phyloP scores from a whole-genome alignment of 352 stramenopile genomes.

The Pythium rhizo-oryzae region DNA sequence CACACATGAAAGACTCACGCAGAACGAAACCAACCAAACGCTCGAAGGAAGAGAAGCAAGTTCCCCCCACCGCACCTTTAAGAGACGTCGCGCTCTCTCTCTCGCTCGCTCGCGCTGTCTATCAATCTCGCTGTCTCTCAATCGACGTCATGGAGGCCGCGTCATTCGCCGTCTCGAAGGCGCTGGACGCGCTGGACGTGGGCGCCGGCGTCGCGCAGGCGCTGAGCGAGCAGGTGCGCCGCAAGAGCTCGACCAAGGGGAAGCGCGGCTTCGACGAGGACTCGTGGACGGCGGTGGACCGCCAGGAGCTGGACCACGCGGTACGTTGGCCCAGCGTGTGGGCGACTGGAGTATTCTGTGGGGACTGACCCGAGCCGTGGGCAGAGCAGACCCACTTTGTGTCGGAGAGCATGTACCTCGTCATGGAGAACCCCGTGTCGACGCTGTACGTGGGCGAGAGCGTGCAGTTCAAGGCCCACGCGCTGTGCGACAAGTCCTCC shows the following conservation, averaged over 20 bases:
- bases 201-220: constrained; percentile 16
- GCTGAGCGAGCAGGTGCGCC: constrained; percentile 18
- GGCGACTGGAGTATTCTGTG: neutral
- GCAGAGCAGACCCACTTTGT: constrained; percentile 62
- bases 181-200: constrained; percentile 14
- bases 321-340: constrained; percentile 30
- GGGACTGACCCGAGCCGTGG: constrained; percentile 4
- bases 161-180: neutral
- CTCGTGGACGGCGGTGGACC: constrained; percentile 85
- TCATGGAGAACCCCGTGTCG: constrained; percentile 66
- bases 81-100: constrained; percentile 14
- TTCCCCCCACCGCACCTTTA: constrained; percentile 12
- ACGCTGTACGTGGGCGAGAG: constrained; percentile 61
- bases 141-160: neutral
- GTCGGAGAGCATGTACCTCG: constrained; percentile 81
- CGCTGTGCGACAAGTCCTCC: constrained; percentile 64
- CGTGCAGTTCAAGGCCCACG: constrained; percentile 77
- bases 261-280: constrained; percentile 68
- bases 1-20: neutral
- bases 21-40: constrained; percentile 14
- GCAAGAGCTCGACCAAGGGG: constrained; percentile 27
- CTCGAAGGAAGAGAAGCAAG: neutral
- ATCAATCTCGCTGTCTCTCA: neutral
- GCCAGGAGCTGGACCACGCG: constrained; percentile 76
- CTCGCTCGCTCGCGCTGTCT: no score